Conservation (phyloP, 2,329 filamentous ascomycete species). For the Fusarium sp. region DNA sequence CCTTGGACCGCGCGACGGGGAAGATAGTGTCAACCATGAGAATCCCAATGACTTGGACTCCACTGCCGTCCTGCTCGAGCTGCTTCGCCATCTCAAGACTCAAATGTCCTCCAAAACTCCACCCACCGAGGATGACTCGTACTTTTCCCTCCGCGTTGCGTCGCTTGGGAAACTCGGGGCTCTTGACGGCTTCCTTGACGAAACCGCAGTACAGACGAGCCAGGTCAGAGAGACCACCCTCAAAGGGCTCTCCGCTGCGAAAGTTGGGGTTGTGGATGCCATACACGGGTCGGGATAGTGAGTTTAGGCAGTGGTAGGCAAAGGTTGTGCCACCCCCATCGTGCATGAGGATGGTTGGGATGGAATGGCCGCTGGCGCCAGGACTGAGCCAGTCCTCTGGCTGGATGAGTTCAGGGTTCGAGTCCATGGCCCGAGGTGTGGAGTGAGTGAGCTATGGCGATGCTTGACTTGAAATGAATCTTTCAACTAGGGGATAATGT, state of each 20-base stretch:
- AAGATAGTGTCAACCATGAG: slow-evolving; percentile 66
- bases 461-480: neutral
- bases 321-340: slow-evolving; percentile 72
- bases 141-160: slow-evolving; percentile 44
- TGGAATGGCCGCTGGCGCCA: slow-evolving; percentile 34
- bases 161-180: slow-evolving; percentile 44
- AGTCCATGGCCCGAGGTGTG: slow-evolving; percentile 29
- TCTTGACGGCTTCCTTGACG: slow-evolving; percentile 54
- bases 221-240: slow-evolving; percentile 67
- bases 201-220: slow-evolving; percentile 61
- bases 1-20: slow-evolving; percentile 35
- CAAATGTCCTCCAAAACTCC: slow-evolving; percentile 66
- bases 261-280: slow-evolving; percentile 68
- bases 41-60: slow-evolving; percentile 60
- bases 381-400: slow-evolving; percentile 47
- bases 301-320: slow-evolving; percentile 65
- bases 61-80: slow-evolving; percentile 52
- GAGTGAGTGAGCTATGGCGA: neutral
- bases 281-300: slow-evolving; percentile 62
- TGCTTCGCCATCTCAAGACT: slow-evolving; percentile 63
- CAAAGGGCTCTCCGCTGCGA: slow-evolving; percentile 58
- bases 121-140: slow-evolving; percentile 64
- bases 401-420: slow-evolving; percentile 51
- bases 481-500: neutral
- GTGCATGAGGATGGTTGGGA: slow-evolving; percentile 69